Base-by-base conservation (phyloP, 2,329 filamentous ascomycete genomes). In the Lasiodiplodia hormozganensis region DNA sequence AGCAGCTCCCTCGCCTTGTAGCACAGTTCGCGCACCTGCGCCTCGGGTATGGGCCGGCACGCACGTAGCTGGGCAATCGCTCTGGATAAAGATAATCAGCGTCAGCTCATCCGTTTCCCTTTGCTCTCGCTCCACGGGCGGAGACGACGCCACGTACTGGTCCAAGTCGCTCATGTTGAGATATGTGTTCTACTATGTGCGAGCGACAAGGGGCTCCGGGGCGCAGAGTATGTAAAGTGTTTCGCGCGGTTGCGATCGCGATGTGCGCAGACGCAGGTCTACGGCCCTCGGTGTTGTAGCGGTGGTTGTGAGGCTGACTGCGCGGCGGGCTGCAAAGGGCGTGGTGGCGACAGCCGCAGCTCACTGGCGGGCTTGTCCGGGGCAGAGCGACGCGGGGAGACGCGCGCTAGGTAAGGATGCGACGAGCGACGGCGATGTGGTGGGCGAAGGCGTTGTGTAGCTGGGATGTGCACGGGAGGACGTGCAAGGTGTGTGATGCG, bases 1-100 rank as follows among this genome's bases (percentile, higher is more conserved):
- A 99, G 84, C 67, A 99, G 87, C 84, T 99, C 96, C 72, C 96
- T 89, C 65, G 96, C 96, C 79, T 97, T 97, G 85, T 97, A 95
- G 83, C 96, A 98, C 74, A 99, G 87, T 82, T 99, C 95, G 78
- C 95, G 92, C 70, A 99, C 96, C 83, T 98, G 93, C 51, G 90
- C 86, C 84, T 99, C 96, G 71, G 96, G 95, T 74, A 99, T 99
- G 67, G 95, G 94, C 71, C 94, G 92, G 82, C 96, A 99, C 78
- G 94, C 92, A 84, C 96, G 93, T 77, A 99, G 86, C 82, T 97
- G 94, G 80, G 93, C 92, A 78, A 99, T 99, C 69, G 94, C 94
- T 83, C 95, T 97, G 69, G 38, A 64, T 52, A 5, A 23, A 57
- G 49, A 31, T 25, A 28, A 10, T 52, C 56, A 14, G 66, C 66